Evolutionary conservation across 352 stramenopile genomes (phyloP).

Genomic region (Pythium biforme): DNA sequence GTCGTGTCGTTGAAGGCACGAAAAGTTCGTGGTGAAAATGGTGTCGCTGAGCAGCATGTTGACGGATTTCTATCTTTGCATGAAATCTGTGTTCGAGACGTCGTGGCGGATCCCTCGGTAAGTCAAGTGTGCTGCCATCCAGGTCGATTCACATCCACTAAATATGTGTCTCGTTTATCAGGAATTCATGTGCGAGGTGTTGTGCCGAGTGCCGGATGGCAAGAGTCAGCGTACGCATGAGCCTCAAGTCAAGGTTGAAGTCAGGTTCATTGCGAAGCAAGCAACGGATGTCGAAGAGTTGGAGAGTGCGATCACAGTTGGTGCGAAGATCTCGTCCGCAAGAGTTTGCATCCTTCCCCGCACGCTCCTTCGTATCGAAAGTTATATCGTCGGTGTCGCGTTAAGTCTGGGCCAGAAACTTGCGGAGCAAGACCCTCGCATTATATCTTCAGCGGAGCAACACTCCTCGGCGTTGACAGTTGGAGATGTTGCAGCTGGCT

Average conservation of each 20-base stretch:
- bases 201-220: slow-evolving; percentile 9
- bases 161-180: not conserved
- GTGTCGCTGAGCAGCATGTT: not conserved
- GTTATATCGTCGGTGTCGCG: slow-evolving; percentile 17
- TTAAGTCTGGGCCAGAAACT: slow-evolving; percentile 25
- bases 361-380: slow-evolving; percentile 27
- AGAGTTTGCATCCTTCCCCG: slow-evolving; percentile 24
- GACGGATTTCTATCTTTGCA: slow-evolving; percentile 10
- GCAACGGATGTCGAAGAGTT: not conserved
- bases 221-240: not conserved
- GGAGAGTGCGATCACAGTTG: slow-evolving; percentile 2
- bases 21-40: not conserved
- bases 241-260: slow-evolving; percentile 17
- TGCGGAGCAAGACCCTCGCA: slow-evolving; percentile 27
- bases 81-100: slow-evolving; percentile 22
- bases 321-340: slow-evolving; percentile 8
- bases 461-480: slow-evolving; percentile 11
- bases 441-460: slow-evolving; percentile 20
- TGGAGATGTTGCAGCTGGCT: not conserved
- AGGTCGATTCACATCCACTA: not conserved
- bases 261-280: not conserved
- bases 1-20: not conserved
- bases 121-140: not conserved
- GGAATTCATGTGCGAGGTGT: slow-evolving; percentile 24
- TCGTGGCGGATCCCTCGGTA: slow-evolving; percentile 23